These are phyloP conservation scores for Blakeslea trispora DNA, from an alignment of 371 early-diverging fungal species.

Conservation along the genomic window DNA sequence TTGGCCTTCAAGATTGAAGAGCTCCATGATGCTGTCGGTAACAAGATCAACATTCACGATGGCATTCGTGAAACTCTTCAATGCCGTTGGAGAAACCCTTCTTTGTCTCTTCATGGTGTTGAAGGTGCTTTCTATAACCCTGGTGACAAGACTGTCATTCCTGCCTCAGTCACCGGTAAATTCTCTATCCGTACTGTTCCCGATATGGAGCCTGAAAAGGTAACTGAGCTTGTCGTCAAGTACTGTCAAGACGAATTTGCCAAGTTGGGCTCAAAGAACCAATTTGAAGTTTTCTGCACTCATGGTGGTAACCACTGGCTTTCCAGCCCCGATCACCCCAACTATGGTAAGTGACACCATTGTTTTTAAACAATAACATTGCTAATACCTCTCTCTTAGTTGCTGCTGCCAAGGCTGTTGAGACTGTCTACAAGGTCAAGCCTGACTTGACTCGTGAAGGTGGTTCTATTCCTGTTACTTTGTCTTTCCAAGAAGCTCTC, in stretches of 20 bases:
- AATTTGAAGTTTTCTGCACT: constrained; percentile 66
- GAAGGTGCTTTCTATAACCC: constrained; percentile 95
- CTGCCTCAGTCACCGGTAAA: constrained; percentile 94
- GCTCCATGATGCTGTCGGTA: constrained; percentile 81
- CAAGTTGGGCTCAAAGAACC: constrained; percentile 89
- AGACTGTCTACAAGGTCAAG: constrained; percentile 84
- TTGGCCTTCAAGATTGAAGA: constrained; percentile 83
- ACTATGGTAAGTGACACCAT: constrained; percentile 66
- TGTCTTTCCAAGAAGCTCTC: constrained; percentile 95
- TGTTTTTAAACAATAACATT: neutral
- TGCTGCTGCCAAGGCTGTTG: constrained; percentile 87
- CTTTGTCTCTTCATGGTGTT: constrained; percentile 94
- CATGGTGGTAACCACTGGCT: constrained; percentile 95
- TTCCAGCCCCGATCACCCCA: constrained; percentile 87
- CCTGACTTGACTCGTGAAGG: constrained; percentile 98
- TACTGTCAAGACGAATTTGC: constrained; percentile 81
- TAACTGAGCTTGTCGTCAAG: constrained; percentile 73
- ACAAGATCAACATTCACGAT: constrained; percentile 76
- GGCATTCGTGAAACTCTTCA: constrained; percentile 79
- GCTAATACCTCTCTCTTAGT: constrained; percentile 37
- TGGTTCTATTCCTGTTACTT: constrained; percentile 96
- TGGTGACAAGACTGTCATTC: constrained; percentile 97
- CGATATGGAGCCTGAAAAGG: constrained; percentile 83
- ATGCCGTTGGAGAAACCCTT: constrained; percentile 93
- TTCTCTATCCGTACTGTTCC: constrained; percentile 95